These are phyloP conservation scores for Ganoderma sinense DNA, from an alignment of 1,284 basidiomycete species.

Conservation along the genomic window DNA sequence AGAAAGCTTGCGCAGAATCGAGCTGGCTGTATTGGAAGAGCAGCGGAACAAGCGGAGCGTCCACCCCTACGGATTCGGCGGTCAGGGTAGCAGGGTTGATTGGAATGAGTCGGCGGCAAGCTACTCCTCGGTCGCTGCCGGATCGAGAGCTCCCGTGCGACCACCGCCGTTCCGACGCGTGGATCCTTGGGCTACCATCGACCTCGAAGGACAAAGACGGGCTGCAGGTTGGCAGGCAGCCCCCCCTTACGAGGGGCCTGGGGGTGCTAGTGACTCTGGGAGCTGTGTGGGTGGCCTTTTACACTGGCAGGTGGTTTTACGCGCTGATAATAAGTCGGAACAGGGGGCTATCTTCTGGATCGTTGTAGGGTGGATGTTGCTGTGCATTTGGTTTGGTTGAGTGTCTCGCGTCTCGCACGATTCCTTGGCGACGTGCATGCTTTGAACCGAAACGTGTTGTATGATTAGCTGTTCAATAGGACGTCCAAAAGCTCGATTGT, in stretches of 20 bases:
- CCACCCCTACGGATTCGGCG: not conserved
- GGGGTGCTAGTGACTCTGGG: not conserved
- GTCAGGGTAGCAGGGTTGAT: not conserved
- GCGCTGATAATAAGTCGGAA: not conserved
- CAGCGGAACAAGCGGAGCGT: not conserved
- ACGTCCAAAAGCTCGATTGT: not conserved
- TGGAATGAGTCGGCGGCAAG: not conserved
- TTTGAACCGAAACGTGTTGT: not conserved
- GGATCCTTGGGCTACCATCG: not conserved
- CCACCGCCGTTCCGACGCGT: not conserved
- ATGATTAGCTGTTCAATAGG: slow-evolving; percentile 2
- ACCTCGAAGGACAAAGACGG: not conserved
- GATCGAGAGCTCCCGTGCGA: not conserved
- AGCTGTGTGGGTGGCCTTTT: not conserved
- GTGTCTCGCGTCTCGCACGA: not conserved
- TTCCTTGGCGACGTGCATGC: not conserved
- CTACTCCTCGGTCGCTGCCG: not conserved
- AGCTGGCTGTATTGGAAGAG: not conserved
- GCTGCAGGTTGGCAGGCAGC: not conserved
- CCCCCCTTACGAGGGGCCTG: not conserved
- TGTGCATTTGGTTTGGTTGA: not conserved
- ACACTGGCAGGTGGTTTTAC: not conserved
- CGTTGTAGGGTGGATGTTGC: not conserved
- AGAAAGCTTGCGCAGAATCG: not conserved
- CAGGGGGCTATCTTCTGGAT: not conserved